Base-by-base conservation (phyloP, 2,329 filamentous ascomycete genomes). In the Exophiala xenobiotica region DNA sequence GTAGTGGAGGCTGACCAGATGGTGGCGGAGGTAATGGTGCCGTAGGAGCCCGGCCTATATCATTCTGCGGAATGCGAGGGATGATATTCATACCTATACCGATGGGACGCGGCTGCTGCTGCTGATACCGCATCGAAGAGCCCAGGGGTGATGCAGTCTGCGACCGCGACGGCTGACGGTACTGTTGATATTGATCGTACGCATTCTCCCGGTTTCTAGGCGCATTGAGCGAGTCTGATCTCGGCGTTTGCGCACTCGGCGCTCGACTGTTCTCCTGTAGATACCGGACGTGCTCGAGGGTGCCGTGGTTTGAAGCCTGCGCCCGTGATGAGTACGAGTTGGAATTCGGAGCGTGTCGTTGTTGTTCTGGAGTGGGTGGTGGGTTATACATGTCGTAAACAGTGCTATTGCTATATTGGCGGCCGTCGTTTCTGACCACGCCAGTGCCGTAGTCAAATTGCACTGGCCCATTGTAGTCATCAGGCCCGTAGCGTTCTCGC, bases 381-480 rank as follows among this genome's bases (percentile, higher is more conserved):
- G 47, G 46, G n/a, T 45, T 45, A 33, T 56, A 53, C 53, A 58
- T 49, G 44, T 55, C 53, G 41, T 54, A 56, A n/a, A 58, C 49
- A 1, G 50, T 58, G 37, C 49, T 24, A 22, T 53, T 51, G 40
- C 46, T 54, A 26, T 49, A 51, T 27, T 51, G 47, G 16, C 46
- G 35, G 12, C 22, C 42, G 14, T 45, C 51, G 12, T 24, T 38
- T 29, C 44, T 41, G 16, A 33, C n/a, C n/a, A n/a, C n/a, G 31
- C 31, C 31, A 6, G 3, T 14, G 31, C 31, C 31, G 12, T 16
- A 14, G 31, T 35, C 31, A 4, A 35, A 35, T 12, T 35, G 43
- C n/a, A n/a, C n/a, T n/a, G n/a, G n/a, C 37, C 52, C 50, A 37
- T 23, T 43, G 18, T 53, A 56, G 29, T 60, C 57, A 40, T 60